Conservation (phyloP, 164 flowering plant species). For the Platanus orientalis region DNA sequence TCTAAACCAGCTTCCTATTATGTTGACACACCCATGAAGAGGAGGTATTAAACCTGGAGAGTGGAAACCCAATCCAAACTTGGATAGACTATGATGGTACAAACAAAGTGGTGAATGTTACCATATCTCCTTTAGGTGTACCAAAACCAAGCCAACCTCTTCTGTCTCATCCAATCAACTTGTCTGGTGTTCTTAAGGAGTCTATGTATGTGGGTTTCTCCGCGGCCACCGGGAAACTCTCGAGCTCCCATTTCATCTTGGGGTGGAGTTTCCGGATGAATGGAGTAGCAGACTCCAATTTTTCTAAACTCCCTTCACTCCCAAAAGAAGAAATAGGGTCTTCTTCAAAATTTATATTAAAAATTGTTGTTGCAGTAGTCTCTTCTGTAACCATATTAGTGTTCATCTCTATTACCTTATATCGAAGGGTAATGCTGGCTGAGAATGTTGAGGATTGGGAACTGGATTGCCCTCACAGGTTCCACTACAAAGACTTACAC, state of each 20-base stretch:
- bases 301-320: constrained; percentile 30
- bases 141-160: constrained; percentile 28
- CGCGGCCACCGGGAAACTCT: constrained; percentile 33
- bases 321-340: constrained; percentile 1
- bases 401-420: background rate
- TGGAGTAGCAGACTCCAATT: constrained; percentile 24
- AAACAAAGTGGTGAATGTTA: constrained; percentile 22
- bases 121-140: constrained; percentile 19
- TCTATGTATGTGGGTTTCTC: constrained; percentile 51
- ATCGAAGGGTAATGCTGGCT: background rate
- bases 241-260: constrained; percentile 44
- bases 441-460: constrained; percentile 21
- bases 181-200: constrained; percentile 9
- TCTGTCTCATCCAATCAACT: constrained; percentile 5
- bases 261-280: constrained; percentile 50
- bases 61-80: constrained; percentile 26
- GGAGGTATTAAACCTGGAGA: constrained; percentile 14
- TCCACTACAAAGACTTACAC: constrained; percentile 15
- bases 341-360: background rate
- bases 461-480: constrained; percentile 10
- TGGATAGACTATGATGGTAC: constrained; percentile 47
- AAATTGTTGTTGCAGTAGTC: background rate
- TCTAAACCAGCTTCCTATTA: constrained; percentile 25
- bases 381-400: background rate
- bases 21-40: background rate